Evolutionary conservation across 331 rosid genomes (phyloP).

Genomic region (Pyracantha coccinea): DNA sequence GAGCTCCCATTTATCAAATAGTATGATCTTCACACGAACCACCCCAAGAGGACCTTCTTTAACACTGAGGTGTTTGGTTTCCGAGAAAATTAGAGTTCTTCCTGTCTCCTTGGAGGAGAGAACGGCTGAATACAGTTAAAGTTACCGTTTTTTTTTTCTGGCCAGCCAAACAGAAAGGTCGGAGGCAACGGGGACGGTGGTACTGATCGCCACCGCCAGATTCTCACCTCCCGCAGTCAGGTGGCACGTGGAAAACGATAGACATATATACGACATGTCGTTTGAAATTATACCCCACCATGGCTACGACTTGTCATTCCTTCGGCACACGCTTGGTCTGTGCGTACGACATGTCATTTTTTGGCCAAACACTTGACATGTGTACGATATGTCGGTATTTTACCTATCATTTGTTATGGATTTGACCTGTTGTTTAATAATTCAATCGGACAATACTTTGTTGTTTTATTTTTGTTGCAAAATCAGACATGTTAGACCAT

Average conservation of each 20-base stretch:
- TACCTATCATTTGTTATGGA: too few species aligned
- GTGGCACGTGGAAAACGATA: neutral
- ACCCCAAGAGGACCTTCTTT: neutral
- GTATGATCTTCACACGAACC: neutral
- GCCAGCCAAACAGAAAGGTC: neutral
- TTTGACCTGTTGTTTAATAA: too few species aligned
- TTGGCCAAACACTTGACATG: too few species aligned
- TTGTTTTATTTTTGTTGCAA: too few species aligned
- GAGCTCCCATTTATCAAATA: slow-evolving; percentile 18
- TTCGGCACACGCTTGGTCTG: too few species aligned
- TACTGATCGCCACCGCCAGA: neutral
- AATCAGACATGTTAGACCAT: too few species aligned
- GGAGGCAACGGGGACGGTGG: neutral
- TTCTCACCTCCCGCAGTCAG: neutral
- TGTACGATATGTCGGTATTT: too few species aligned
- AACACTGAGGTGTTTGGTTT: neutral
- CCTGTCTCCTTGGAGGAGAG: neutral
- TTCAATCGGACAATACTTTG: too few species aligned
- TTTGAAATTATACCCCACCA: too few species aligned
- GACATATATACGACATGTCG: too few species aligned
- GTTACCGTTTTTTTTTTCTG: neutral
- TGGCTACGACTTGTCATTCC: too few species aligned
- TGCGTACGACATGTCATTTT: too few species aligned
- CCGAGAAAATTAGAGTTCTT: neutral
- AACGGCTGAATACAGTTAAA: neutral